Evolutionary conservation across 306 rosid genomes (phyloP).

Genomic region (Clitoria ternatea): DNA sequence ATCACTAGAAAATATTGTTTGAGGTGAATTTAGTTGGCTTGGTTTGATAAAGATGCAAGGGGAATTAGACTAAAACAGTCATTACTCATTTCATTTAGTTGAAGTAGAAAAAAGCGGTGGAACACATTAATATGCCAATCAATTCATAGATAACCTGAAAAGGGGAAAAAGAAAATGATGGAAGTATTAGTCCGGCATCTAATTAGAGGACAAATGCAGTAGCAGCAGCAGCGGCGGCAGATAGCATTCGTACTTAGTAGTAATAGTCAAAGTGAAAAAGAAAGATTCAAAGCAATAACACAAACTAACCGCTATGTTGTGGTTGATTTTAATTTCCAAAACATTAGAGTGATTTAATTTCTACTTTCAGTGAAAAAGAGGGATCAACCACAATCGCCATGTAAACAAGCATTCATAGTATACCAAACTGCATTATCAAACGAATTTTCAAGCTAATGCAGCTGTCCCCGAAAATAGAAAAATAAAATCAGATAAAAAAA

Average conservation of each 20-base stretch:
- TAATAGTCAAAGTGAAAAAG: neutral
- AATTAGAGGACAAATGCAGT: constrained; percentile 5
- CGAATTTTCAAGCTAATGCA: constrained; percentile 7
- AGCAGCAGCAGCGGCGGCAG: neutral
- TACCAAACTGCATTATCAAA: constrained; percentile 16
- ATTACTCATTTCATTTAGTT: neutral
- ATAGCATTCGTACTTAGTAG: no score
- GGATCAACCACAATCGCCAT: constrained; percentile 15
- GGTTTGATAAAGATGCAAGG: neutral
- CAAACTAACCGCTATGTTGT: neutral
- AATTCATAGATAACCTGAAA: constrained; percentile 1
- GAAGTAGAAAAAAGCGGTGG: neutral
- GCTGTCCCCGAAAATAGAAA: neutral
- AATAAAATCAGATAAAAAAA: neutral
- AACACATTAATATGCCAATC: neutral
- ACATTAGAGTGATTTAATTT: neutral
- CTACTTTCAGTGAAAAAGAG: neutral
- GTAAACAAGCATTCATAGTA: constrained; percentile 11
- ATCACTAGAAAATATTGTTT: neutral
- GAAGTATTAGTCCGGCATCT: neutral
- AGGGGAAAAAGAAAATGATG: neutral
- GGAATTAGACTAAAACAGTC: neutral
- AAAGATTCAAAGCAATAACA: constrained; percentile 11
- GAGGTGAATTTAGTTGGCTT: neutral
- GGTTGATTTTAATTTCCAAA: constrained; percentile 6